These are phyloP conservation scores for Stephania japonica DNA, from an alignment of 164 flowering plant genomes.

Conservation along the genomic window DNA sequence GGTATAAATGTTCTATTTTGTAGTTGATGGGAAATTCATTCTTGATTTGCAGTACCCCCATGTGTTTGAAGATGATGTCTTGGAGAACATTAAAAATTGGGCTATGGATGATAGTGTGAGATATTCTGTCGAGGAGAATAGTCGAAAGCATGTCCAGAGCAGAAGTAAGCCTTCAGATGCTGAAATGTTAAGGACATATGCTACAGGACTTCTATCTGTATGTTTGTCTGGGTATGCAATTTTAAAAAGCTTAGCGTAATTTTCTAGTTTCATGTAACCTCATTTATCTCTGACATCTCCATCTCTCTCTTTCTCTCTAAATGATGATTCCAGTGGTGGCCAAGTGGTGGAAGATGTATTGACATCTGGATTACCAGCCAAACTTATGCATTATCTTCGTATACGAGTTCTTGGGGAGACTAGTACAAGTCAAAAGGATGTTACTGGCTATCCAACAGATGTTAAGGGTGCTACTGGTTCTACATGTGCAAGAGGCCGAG, in stretches of 20 bases:
- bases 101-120: constrained; percentile 59
- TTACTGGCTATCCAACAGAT: constrained; percentile 31
- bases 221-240: constrained; percentile 66
- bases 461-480: constrained; percentile 36
- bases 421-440: constrained; percentile 54
- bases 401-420: constrained; percentile 70
- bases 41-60: constrained; percentile 71
- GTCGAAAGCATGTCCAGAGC: constrained; percentile 34
- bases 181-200: constrained; percentile 81
- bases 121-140: constrained; percentile 36
- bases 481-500: constrained; percentile 45
- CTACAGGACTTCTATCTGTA: constrained; percentile 88
- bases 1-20: background rate
- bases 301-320: constrained; percentile 1
- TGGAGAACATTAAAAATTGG: constrained; percentile 77
- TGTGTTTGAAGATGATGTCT: constrained; percentile 70
- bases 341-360: constrained; percentile 85
- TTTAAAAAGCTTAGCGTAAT: background rate
- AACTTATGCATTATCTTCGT: constrained; percentile 95
- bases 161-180: constrained; percentile 50
- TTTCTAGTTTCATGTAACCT: background rate
- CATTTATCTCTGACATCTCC: background rate
- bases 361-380: constrained; percentile 82
- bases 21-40: constrained; percentile 8
- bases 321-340: constrained; percentile 52